phyloP scores from a whole-genome alignment of 1,284 basidiomycete species.

The Thelephora terrestris region DNA sequence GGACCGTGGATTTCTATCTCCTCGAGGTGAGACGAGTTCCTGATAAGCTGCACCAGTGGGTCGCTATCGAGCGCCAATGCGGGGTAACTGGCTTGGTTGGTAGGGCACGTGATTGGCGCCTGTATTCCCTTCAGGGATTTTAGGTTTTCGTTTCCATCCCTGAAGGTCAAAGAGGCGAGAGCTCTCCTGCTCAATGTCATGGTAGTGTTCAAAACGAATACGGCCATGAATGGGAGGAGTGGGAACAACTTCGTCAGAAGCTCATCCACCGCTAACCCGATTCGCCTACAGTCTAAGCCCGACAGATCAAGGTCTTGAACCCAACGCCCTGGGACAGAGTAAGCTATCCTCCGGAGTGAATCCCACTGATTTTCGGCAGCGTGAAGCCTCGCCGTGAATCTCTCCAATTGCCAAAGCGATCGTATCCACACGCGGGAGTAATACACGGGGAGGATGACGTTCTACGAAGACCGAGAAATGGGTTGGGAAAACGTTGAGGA shows the following conservation, averaged over 20 bases:
- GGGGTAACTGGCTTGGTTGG: not conserved
- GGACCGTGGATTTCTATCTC: not conserved
- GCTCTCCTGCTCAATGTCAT: slow-evolving; percentile 52
- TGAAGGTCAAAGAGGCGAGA: slow-evolving; percentile 41
- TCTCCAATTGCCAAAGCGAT: slow-evolving; percentile 37
- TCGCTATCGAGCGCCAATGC: slow-evolving; percentile 28
- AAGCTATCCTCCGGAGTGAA: slow-evolving; percentile 73
- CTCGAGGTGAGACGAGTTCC: not conserved
- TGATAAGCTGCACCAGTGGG: slow-evolving; percentile 29
- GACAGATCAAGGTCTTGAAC: slow-evolving; percentile 66
- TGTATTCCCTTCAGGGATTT: slow-evolving; percentile 51
- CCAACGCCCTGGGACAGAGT: slow-evolving; percentile 78
- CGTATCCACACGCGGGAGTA: slow-evolving; percentile 48
- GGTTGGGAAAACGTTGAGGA: slow-evolving; percentile 1
- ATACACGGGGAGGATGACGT: slow-evolving; percentile 55
- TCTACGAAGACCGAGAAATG: slow-evolving; percentile 30
- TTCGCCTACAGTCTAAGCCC: slow-evolving; percentile 32
- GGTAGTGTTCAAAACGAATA: slow-evolving; percentile 48
- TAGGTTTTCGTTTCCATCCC: slow-evolving; percentile 45
- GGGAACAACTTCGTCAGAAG: slow-evolving; percentile 56
- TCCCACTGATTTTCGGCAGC: slow-evolving; percentile 73
- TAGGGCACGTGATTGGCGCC: slow-evolving; percentile 6
- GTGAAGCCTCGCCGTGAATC: slow-evolving; percentile 45
- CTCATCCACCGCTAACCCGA: slow-evolving; percentile 44
- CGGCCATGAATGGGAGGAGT: slow-evolving; percentile 55